Base-by-base conservation (phyloP, 2,329 filamentous ascomycete species). In the Tympanopsis confertula region DNA sequence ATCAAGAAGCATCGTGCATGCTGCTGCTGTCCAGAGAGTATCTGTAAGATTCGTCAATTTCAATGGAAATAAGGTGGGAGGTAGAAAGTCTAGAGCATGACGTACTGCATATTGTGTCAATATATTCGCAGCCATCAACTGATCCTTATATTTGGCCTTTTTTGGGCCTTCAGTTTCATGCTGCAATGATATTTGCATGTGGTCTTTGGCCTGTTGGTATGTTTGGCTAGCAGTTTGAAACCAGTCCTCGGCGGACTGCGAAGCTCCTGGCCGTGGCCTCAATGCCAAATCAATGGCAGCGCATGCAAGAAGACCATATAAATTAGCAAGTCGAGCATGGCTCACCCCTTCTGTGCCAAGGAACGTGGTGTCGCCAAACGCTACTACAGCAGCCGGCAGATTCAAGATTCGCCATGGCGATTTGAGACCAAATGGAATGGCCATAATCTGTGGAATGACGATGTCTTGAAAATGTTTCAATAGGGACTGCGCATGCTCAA, bases 121-220 rank as follows among this genome's bases (percentile, higher is more conserved):
- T n/a, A 47, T 50, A 19, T 50, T 50, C 2, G 55, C 47, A 5
- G 56, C 54, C 53, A 57, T 58, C 17, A 59, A 41, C 37, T 58
- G 56, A 17, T 60, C 55, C 38, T 60, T 60, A 19, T 59, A 60
- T 41, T 59, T 60, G 4, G 55, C 54, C 36, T 52, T 53, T 20
- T 26, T 26, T n/a, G 22, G 22, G 7, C n/a, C 7, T 10, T 26
- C 7, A 26, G n/a, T 26, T n/a, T 26, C 22, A 26, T 26, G n/a
- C 22, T 26, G 7, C 22, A 26, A 26, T 10, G 22, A 26, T 13
- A 41, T 41, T 32, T 55, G 50, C 39, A 57, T 50, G 37, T 54
- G 47, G 22, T 50, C 48, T 39, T 49, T 55, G 2, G 55, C 55
- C 28, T 52, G 39, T 13, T 47, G 42, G 19, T 53, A 50, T 15